Conservation (phyloP, 2,329 filamentous ascomycete species). For the Ceratocystis cubensis region DNA sequence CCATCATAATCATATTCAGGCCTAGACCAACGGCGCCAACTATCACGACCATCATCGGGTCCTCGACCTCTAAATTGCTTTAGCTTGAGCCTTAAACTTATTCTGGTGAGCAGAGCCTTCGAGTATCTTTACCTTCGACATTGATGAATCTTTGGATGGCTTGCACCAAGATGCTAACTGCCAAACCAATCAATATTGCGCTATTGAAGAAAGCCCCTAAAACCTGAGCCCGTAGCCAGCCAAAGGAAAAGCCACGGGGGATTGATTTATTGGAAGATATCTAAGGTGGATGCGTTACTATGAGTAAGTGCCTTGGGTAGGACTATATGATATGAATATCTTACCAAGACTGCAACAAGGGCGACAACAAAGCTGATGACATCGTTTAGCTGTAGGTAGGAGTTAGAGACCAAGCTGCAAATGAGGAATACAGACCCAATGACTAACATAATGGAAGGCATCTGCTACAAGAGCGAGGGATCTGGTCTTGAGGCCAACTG, state of each 20-base stretch:
- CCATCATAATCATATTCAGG: slow-evolving; percentile 53
- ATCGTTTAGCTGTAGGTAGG: slow-evolving; percentile 48
- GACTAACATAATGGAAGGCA: slow-evolving; percentile 61
- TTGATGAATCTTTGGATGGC: slow-evolving; percentile 57
- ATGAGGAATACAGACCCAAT: neutral
- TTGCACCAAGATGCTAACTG: slow-evolving; percentile 60
- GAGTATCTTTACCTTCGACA: slow-evolving; percentile 35
- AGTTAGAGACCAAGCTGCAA: slow-evolving; percentile 18
- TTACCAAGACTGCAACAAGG: slow-evolving; percentile 49
- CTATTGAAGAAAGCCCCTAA: slow-evolving; percentile 73
- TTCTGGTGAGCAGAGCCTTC: neutral
- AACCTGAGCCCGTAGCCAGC: slow-evolving; percentile 63
- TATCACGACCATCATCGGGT: slow-evolving; percentile 54
- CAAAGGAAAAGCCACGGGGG: slow-evolving; percentile 53
- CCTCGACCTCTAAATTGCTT: slow-evolving; percentile 41
- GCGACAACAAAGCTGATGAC: slow-evolving; percentile 57
- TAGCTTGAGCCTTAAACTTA: neutral
- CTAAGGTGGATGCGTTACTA: slow-evolving; percentile 28
- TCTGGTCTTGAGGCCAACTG: slow-evolving; percentile 55
- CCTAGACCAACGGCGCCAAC: slow-evolving; percentile 54
- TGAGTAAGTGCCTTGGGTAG: too few relatives aligned
- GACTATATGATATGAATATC: slow-evolving; percentile 21
- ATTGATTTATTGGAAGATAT: slow-evolving; percentile 40
- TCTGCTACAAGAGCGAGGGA: slow-evolving; percentile 64
- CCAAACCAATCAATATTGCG: slow-evolving; percentile 58